These are phyloP conservation scores for Aspergillus sp. DNA, from an alignment of 2,329 filamentous ascomycete species.

Conservation along the genomic window DNA sequence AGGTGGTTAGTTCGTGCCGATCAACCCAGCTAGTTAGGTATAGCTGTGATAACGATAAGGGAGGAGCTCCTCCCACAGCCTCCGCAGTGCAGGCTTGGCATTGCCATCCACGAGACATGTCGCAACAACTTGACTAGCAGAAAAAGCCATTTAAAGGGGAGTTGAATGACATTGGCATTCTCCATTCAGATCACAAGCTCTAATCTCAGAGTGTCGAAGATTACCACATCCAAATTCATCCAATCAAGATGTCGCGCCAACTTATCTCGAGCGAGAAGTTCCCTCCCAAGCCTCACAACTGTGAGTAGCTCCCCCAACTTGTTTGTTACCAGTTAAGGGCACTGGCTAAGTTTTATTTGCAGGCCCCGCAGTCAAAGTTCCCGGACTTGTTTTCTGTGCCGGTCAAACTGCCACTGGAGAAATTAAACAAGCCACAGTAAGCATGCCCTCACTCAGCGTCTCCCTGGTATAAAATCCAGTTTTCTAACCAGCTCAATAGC, in stretches of 20 bases:
- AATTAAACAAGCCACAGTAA: slow-evolving; percentile 50
- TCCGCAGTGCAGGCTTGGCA: background rate
- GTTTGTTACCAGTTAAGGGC: too few species aligned
- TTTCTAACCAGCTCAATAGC: slow-evolving; percentile 18
- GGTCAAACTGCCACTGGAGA: slow-evolving; percentile 54
- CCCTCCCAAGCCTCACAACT: slow-evolving; percentile 51
- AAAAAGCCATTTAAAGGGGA: background rate
- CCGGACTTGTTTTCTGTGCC: slow-evolving; percentile 51
- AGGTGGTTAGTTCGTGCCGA: background rate
- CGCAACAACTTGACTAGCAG: too few species aligned
- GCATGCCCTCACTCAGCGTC: slow-evolving; percentile 1
- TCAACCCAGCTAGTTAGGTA: background rate
- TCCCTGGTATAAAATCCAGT: background rate
- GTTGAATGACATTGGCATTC: too few species aligned
- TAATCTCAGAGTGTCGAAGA: too few species aligned
- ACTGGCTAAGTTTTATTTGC: background rate
- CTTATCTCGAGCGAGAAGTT: slow-evolving; percentile 52
- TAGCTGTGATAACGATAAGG: background rate
- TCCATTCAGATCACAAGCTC: too few species aligned
- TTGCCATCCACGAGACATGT: background rate
- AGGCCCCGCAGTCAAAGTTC: slow-evolving; percentile 49
- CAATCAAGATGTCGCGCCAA: slow-evolving; percentile 46
- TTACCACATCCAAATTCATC: background rate
- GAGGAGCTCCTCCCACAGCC: background rate
- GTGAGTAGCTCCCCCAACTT: slow-evolving; percentile 26